Conservation (phyloP, 768 basidiomycete genomes). For the Agrocybe chaxingu region DNA sequence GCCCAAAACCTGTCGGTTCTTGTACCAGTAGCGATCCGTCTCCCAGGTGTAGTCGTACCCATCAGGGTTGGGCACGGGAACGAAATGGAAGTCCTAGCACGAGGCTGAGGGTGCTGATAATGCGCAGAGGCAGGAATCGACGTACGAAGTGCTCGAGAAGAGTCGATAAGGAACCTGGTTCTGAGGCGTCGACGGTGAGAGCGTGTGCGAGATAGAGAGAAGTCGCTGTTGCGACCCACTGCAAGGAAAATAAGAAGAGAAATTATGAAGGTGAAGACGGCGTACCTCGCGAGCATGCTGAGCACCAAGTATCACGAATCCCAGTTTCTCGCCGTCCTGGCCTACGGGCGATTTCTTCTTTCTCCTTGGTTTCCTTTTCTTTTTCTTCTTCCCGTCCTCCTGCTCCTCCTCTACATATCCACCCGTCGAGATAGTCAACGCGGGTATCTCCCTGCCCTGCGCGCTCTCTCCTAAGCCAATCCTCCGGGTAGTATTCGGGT, state of each 20-base stretch:
- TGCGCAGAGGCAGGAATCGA: conserved; percentile 11
- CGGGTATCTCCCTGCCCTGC: conserved; percentile 58
- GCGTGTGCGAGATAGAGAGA: conserved; percentile 72
- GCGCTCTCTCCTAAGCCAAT: conserved; percentile 52
- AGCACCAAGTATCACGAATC: conserved; percentile 61
- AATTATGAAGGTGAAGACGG: background rate
- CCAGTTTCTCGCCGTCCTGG: conserved; percentile 33
- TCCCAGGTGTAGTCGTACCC: conserved; percentile 78
- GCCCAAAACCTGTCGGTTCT: conserved; percentile 59
- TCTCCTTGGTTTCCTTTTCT: conserved; percentile 14
- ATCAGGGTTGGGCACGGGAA: conserved; percentile 68
- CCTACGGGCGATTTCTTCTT: conserved; percentile 14
- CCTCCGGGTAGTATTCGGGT: conserved; percentile 47
- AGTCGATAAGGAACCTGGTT: conserved; percentile 40
- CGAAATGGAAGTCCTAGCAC: conserved; percentile 58
- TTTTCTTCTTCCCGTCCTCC: conserved; percentile 9
- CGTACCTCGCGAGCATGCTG: conserved; percentile 19
- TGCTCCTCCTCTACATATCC: conserved; percentile 2
- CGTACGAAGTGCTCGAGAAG: conserved; percentile 55
- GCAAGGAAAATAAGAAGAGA: background rate
- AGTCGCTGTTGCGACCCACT: conserved; percentile 83
- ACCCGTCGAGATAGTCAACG: conserved; percentile 44
- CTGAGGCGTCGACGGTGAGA: conserved; percentile 48
- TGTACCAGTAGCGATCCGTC: conserved; percentile 71
- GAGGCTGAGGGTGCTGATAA: background rate